phyloP scores from a whole-genome alignment of 192 early-diverging fungal species.

The Mortierella claussenii region DNA sequence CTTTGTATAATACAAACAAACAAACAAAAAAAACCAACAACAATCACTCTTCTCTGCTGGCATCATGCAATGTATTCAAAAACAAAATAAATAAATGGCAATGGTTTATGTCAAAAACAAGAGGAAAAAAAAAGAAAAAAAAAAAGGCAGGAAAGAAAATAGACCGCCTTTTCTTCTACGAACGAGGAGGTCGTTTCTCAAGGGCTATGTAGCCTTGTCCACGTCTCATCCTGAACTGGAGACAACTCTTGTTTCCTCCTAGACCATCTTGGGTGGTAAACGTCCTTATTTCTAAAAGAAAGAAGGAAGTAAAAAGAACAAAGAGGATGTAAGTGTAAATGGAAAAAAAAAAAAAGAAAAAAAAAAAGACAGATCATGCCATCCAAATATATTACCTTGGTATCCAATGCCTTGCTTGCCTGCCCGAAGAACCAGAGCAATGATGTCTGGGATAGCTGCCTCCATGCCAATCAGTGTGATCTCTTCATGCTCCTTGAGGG shows the following conservation, averaged over 20 bases:
- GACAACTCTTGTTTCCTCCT: constrained; percentile 53
- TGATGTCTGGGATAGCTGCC: constrained; percentile 48
- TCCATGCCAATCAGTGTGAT: constrained; percentile 51
- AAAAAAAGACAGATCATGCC: no score
- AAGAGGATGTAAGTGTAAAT: background rate
- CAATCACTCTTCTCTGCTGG: background rate
- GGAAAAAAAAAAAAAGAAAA: no score
- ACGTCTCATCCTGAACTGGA: constrained; percentile 42
- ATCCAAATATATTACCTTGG: constrained; percentile 47
- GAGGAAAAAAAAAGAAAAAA: constrained; percentile 1
- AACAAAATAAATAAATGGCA: background rate
- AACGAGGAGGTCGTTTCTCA: constrained; percentile 34
- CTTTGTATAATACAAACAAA: constrained; percentile 25
- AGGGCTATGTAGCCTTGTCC: constrained; percentile 39
- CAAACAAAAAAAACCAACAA: background rate
- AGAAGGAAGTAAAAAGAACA: background rate
- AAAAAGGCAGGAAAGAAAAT: no score
- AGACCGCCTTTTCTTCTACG: no score
- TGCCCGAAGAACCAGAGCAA: constrained; percentile 42
- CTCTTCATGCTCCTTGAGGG: constrained; percentile 44
- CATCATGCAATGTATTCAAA: background rate
- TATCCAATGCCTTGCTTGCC: constrained; percentile 41
- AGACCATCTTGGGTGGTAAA: constrained; percentile 49
- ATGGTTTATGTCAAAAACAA: background rate
- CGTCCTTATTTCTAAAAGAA: constrained; percentile 37